A percentile compares a stretch with the other conserved stretches of the same genome.
Conservation (phyloP, 1,139 yeast genomes). For the Zygosaccharomyces pseudobailii region DNA sequence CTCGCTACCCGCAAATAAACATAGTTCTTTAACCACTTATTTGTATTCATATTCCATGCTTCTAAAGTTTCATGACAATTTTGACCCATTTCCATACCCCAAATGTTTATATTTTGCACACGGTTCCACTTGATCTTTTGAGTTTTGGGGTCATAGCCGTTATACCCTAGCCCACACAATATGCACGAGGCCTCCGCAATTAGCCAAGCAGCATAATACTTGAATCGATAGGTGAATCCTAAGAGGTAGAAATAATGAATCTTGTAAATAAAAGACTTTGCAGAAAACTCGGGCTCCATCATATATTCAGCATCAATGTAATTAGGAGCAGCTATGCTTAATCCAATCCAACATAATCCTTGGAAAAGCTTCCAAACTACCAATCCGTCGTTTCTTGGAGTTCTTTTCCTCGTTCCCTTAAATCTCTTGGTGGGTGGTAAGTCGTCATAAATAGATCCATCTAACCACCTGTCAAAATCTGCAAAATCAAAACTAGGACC, state of each 20-base stretch:
- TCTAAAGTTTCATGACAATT: conserved; percentile 80
- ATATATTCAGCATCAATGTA: conserved; percentile 49
- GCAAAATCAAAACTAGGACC: conserved; percentile 95
- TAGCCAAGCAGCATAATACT: conserved; percentile 92
- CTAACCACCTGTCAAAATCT: conserved; percentile 80
- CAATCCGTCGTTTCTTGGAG: conserved; percentile 75
- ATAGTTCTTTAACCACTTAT: conserved; percentile 90
- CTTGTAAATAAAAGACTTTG: conserved; percentile 48
- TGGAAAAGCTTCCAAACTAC: conserved; percentile 61
- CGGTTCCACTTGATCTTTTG: conserved; percentile 77
- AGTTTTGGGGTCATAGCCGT: conserved; percentile 66
- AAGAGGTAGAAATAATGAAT: conserved; percentile 62
- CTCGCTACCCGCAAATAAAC: conserved; percentile 79
- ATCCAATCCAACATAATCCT: conserved; percentile 73
- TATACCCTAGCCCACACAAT: conserved; percentile 87
- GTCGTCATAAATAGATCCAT: conserved; percentile 74
- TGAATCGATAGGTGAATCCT: conserved; percentile 69
- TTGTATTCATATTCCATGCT: conserved; percentile 97
- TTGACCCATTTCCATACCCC: conserved; percentile 81
- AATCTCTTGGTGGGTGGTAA: conserved; percentile 66
- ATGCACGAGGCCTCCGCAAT: conserved; percentile 97
- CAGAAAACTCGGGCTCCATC: conserved; percentile 41
- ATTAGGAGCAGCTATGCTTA: conserved; percentile 52
- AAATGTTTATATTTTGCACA: conserved; percentile 83
- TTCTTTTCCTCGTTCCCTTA: conserved; percentile 56